These are phyloP conservation scores for Citrus hindsii DNA, from an alignment of 345 rosid species.

Conservation along the genomic window DNA sequence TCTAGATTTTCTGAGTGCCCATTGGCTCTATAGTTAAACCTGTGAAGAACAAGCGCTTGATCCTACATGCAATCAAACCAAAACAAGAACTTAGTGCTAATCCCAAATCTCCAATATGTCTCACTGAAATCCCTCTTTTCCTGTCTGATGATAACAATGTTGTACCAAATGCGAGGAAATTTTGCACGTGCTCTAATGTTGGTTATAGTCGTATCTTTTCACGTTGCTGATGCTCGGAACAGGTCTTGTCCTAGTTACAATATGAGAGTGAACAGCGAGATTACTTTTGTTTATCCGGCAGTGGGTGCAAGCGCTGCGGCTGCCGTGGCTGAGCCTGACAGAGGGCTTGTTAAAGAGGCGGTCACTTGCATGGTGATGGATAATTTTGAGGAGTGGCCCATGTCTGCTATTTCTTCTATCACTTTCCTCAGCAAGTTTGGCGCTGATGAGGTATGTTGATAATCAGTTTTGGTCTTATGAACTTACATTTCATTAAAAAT, in stretches of 20 bases:
- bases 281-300: neutral
- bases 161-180: neutral
- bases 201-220: neutral
- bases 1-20: conserved; percentile 5
- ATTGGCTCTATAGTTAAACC: conserved; percentile 3
- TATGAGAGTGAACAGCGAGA: fast-evolving
- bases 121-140: neutral
- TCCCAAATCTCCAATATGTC: neutral
- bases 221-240: neutral
- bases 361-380: conserved; percentile 32
- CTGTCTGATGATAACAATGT: neutral
- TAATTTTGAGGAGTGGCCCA: conserved; percentile 19
- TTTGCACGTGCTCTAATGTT: neutral
- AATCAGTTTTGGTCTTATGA: no score
- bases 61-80: conserved; percentile 3
- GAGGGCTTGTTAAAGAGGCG: conserved; percentile 28
- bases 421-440: conserved; percentile 16
- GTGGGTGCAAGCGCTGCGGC: neutral
- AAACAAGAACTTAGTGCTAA: conserved; percentile 2
- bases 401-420: conserved; percentile 21
- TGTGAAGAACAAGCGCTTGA: neutral
- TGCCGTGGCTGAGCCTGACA: neutral
- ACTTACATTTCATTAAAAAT: no score
- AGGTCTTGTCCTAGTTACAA: neutral
- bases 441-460: no score